A percentile compares a stretch with the other conserved stretches of the same genome.
Evolutionary conservation across 1,139 yeast species (phyloP).

Genomic region (Suhomyces chickasaworum): DNA sequence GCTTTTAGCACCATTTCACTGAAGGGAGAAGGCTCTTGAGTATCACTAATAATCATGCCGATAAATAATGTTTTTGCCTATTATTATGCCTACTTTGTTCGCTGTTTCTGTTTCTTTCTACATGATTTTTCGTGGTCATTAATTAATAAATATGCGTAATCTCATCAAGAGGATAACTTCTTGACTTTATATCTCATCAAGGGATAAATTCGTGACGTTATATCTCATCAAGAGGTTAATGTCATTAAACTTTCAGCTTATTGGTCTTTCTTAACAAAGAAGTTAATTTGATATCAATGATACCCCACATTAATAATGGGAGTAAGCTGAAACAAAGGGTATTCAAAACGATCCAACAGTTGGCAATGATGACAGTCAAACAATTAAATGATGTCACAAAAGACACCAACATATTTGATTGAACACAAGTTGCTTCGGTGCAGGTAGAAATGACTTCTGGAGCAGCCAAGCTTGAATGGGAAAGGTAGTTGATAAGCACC

Average conservation of each 20-base stretch:
- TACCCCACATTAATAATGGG: constrained; percentile 31
- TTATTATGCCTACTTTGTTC: too few relatives aligned
- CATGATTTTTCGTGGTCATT: neutral
- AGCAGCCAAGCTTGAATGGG: constrained; percentile 17
- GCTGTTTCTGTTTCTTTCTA: too few relatives aligned
- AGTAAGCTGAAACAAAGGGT: constrained; percentile 28
- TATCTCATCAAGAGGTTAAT: neutral
- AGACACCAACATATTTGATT: constrained; percentile 6
- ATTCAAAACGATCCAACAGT: constrained; percentile 28
- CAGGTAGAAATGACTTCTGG: constrained; percentile 7
- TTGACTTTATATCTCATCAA: neutral
- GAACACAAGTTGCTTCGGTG: constrained; percentile 9
- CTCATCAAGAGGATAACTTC: neutral
- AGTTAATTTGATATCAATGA: constrained; percentile 22
- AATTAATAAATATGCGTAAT: neutral
- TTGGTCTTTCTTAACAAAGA: constrained; percentile 1
- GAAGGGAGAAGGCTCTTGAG: too few relatives aligned
- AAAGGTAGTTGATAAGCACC: constrained; percentile 21
- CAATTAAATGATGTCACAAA: constrained; percentile 13
- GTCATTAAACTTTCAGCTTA: constrained; percentile 1
- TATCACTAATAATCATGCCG: too few relatives aligned
- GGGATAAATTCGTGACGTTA: too few relatives aligned
- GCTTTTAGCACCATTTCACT: too few relatives aligned
- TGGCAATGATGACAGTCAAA: constrained; percentile 14
- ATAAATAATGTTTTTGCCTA: too few relatives aligned